Conservation (phyloP, 495 filamentous ascomycete genomes). For the Xylaria cubensis region DNA sequence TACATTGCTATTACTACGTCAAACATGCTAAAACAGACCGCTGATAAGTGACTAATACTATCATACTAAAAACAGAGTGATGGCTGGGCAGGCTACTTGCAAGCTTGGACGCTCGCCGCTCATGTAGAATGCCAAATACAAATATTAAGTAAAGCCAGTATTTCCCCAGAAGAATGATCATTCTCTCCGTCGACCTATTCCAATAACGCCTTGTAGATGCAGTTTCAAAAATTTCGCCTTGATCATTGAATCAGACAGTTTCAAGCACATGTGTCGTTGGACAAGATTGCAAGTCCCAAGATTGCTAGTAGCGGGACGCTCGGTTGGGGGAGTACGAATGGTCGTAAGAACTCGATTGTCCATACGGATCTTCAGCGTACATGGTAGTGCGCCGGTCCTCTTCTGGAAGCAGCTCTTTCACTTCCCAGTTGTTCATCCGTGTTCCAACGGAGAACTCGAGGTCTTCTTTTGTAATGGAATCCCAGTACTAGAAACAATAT, state of each 20-base stretch:
- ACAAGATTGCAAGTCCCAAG: slow-evolving; percentile 4
- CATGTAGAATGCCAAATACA: background rate
- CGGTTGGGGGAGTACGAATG: slow-evolving; percentile 52
- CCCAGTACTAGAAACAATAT: slow-evolving; percentile 77
- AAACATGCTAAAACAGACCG: slow-evolving; percentile 1
- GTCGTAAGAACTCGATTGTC: slow-evolving; percentile 51
- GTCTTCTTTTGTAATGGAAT: slow-evolving; percentile 98
- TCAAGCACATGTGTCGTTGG: background rate
- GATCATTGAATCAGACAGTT: slow-evolving; percentile 3
- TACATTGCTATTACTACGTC: slow-evolving; percentile 21
- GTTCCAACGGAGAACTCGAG: slow-evolving; percentile 97
- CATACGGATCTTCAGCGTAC: slow-evolving; percentile 70
- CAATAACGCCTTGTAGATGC: slow-evolving; percentile 28
- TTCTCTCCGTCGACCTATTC: slow-evolving; percentile 14
- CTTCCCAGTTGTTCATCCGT: slow-evolving; percentile 96
- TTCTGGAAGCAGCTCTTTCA: slow-evolving; percentile 91
- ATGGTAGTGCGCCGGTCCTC: slow-evolving; percentile 81
- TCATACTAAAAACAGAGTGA: background rate
- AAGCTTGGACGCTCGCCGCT: background rate
- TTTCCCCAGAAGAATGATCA: background rate
- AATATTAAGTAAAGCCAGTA: slow-evolving; percentile 22
- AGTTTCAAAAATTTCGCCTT: slow-evolving; percentile 6
- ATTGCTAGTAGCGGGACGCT: slow-evolving; percentile 41
- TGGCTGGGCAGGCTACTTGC: background rate
- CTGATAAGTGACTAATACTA: slow-evolving; percentile 12